Conservation (phyloP, 352 stramenopile genomes). For the Phytophthora kernoviae region DNA sequence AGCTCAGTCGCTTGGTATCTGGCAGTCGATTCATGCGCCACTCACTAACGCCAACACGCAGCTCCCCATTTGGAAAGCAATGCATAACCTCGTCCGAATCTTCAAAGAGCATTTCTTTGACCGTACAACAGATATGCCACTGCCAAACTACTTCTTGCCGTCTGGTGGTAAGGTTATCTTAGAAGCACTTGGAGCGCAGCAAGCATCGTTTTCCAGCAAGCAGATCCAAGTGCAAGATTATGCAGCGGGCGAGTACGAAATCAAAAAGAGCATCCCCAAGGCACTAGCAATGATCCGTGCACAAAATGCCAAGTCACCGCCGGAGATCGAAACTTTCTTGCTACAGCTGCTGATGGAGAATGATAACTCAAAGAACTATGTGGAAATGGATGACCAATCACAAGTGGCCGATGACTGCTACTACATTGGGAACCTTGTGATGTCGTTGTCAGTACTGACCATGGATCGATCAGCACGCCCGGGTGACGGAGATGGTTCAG, state of each 20-base stretch:
- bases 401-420: slow-evolving; percentile 87
- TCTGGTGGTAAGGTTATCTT: slow-evolving; percentile 85
- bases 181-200: slow-evolving; percentile 74
- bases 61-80: slow-evolving; percentile 84
- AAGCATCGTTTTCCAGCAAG: slow-evolving; percentile 83
- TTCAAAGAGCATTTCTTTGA: slow-evolving; percentile 92
- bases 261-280: slow-evolving; percentile 86
- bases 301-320: slow-evolving; percentile 78
- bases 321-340: slow-evolving; percentile 82
- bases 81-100: slow-evolving; percentile 89
- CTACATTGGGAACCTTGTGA: slow-evolving; percentile 80
- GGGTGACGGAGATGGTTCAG: slow-evolving; percentile 44
- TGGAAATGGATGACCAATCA: slow-evolving; percentile 87
- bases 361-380: slow-evolving; percentile 91
- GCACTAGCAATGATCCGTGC: slow-evolving; percentile 78
- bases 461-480: slow-evolving; percentile 63
- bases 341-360: slow-evolving; percentile 82
- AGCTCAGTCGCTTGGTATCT: slow-evolving; percentile 76
- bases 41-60: slow-evolving; percentile 83
- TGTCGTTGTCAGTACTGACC: slow-evolving; percentile 72
- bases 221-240: slow-evolving; percentile 90
- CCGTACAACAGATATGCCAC: slow-evolving; percentile 77
- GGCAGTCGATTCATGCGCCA: slow-evolving; percentile 86
- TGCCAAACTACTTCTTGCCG: slow-evolving; percentile 87
- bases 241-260: slow-evolving; percentile 84